Evolutionary conservation across 2,329 filamentous ascomycete species (phyloP).

Genomic region (Diaporthe nobilis): DNA sequence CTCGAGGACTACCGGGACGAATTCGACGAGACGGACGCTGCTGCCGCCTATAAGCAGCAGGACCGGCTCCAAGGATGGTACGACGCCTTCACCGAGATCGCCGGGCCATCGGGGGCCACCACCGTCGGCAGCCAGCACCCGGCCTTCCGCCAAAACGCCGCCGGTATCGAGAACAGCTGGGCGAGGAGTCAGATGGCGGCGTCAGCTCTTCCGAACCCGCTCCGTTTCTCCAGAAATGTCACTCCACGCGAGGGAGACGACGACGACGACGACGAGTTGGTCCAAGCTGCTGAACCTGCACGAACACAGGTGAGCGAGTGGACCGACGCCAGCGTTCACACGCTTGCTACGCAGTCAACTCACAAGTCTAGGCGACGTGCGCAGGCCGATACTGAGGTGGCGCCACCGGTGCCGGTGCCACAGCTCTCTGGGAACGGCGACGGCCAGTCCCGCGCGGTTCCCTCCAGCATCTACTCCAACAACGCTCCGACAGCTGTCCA

Average conservation of each 20-base stretch:
- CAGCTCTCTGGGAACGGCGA: not conserved
- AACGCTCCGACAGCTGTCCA: slow-evolving; percentile 19
- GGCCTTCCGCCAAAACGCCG: slow-evolving; percentile 21
- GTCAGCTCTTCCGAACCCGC: slow-evolving; percentile 34
- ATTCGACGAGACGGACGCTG: slow-evolving; percentile 30
- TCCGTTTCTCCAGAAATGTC: slow-evolving; percentile 21
- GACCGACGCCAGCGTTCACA: slow-evolving; percentile 25
- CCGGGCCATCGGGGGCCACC: not conserved
- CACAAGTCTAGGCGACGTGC: not conserved
- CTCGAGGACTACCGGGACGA: slow-evolving; percentile 29
- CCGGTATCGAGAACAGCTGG: slow-evolving; percentile 13
- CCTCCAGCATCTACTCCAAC: slow-evolving; percentile 40
- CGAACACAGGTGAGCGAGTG: slow-evolving; percentile 17
- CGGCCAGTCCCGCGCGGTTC: not conserved
- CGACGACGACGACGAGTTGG: slow-evolving; percentile 29
- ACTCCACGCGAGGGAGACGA: slow-evolving; percentile 6
- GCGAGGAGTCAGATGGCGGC: slow-evolving; percentile 15
- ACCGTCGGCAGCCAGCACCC: slow-evolving; percentile 31
- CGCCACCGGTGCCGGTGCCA: slow-evolving; percentile 15
- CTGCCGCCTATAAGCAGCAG: slow-evolving; percentile 25
- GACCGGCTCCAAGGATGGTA: slow-evolving; percentile 36
- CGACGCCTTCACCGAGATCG: slow-evolving; percentile 35
- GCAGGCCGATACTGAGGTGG: not conserved
- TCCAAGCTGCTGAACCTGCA: not conserved
- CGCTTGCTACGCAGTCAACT: slow-evolving; percentile 17